Evolutionary conservation across 345 rosid genomes (phyloP).

Genomic region (Hirschfeldia incana): DNA sequence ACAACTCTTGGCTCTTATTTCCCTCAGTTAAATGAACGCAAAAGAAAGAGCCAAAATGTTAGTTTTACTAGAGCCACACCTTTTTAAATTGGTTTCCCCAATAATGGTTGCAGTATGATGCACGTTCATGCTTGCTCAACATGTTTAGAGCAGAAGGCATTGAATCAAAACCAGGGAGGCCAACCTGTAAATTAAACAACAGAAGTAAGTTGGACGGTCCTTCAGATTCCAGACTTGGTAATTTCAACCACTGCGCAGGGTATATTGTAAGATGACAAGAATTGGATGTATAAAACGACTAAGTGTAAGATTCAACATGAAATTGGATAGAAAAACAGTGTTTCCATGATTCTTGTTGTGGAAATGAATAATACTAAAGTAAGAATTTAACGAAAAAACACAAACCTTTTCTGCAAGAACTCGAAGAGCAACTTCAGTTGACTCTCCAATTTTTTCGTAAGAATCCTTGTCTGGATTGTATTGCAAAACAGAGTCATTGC

Average conservation of each 20-base stretch:
- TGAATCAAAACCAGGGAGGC: constrained; percentile 99
- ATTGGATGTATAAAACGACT: not conserved
- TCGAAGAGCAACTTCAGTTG: constrained; percentile 98
- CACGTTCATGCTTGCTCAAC: constrained; percentile 97
- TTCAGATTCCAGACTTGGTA: constrained; percentile 13
- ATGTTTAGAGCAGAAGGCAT: constrained; percentile 89
- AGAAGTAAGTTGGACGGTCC: constrained; percentile 22
- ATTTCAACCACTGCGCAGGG: constrained; percentile 4
- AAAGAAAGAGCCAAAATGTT: not conserved
- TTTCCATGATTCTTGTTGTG: constrained; percentile 7
- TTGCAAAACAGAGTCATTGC: constrained; percentile 92
- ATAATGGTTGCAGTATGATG: constrained; percentile 95
- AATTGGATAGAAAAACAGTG: not conserved
- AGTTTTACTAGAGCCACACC: constrained; percentile 50
- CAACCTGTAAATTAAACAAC: constrained; percentile 66
- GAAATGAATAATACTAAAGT: not conserved
- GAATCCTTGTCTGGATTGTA: constrained; percentile 91
- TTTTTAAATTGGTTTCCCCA: constrained; percentile 94
- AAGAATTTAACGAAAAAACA: constrained; percentile 11
- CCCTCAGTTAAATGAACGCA: not conserved
- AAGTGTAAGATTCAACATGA: constrained; percentile 8
- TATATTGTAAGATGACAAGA: constrained; percentile 13
- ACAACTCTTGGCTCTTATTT: constrained; percentile 14
- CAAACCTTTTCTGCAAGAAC: constrained; percentile 94
- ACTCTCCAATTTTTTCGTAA: constrained; percentile 96